Percentiles rank a stretch among this genome's conserved stretches.
Evolutionary conservation across 1,284 basidiomycete genomes (phyloP).

Genomic region (Cryptococcus depauperatus): DNA sequence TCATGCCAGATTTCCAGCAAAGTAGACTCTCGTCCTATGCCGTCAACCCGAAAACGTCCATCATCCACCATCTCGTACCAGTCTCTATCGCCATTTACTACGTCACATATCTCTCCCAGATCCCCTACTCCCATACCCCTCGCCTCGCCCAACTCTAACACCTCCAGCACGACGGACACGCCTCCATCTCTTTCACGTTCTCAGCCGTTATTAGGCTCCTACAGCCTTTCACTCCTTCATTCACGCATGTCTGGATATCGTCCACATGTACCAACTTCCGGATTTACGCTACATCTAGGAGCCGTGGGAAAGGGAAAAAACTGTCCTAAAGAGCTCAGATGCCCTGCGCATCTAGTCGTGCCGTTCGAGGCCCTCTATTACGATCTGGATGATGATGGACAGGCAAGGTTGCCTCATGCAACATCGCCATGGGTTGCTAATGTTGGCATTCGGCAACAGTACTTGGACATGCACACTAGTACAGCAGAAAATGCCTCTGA

Average conservation of each 20-base stretch:
- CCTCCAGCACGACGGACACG: slow-evolving; percentile 1
- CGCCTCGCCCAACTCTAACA: background rate
- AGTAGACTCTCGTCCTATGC: too few species aligned
- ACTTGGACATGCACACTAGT: slow-evolving; percentile 12
- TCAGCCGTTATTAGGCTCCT: slow-evolving; percentile 37
- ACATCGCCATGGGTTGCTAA: slow-evolving; percentile 42
- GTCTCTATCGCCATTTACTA: too few species aligned
- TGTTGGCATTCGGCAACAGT: slow-evolving; percentile 38
- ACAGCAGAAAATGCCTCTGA: background rate
- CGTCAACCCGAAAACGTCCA: too few species aligned
- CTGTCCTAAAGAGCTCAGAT: slow-evolving; percentile 26
- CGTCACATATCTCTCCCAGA: too few species aligned
- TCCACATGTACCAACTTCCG: slow-evolving; percentile 17
- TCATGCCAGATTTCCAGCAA: too few species aligned
- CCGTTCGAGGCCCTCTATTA: slow-evolving; percentile 41
- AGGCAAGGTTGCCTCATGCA: background rate
- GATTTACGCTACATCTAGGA: slow-evolving; percentile 20
- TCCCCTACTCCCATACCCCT: slow-evolving; percentile 1
- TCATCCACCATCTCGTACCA: too few species aligned
- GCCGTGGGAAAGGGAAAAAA: slow-evolving; percentile 23
- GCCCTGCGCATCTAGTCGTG: slow-evolving; percentile 26
- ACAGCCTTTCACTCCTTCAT: slow-evolving; percentile 37
- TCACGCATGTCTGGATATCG: slow-evolving; percentile 36
- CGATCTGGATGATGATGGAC: slow-evolving; percentile 24
- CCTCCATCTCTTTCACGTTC: slow-evolving; percentile 33